Base-by-base conservation (phyloP, 176 grass and related monocot genomes). In the Pontederia paniculata region DNA sequence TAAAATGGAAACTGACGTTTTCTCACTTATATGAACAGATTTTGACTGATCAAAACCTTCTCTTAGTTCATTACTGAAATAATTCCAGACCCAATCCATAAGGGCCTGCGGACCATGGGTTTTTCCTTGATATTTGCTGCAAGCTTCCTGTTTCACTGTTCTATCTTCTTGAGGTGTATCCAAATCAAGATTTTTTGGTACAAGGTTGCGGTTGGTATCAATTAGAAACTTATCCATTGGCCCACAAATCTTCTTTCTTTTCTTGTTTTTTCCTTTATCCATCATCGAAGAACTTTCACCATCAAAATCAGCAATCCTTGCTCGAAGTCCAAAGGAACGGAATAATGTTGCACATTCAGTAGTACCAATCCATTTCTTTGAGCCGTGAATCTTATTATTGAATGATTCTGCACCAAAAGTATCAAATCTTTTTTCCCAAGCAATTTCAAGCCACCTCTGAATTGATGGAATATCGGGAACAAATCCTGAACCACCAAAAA, bases 361-460 rank as follows among this genome's bases (percentile, higher is more conserved):
- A 8, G 91, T 60, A 0, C 86, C 91, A 67, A 96, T 87, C 91
- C 91, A 89, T 70, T 82, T 84, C 65, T 78, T 84, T 21, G 52
- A 65, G n/a, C 86, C 86, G 70, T 89, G 89, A 21, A 96, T 69
- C 37, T 83, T 78, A 54, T 60, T 69, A 42, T 84, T 20, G 31
- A 83, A 96, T 65, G 81, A 79, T 22, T 52, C 76, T 0, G 80
- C 75, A 43, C 91, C 86, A 17, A 76, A 8, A 21, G 45, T 46
- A 71, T 96, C 91, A 44, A 89, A 89, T 17, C 70, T 72, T 55
- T 74, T 89, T 37, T 81, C 51, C 91, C 91, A 96, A 41, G 91
- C 82, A 71, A 89, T 87, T 68, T 96, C 91, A 47, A 96, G 82
- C 91, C 91, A 96, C 49, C 79, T 83, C 68, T 96, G 91, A 43